Base-by-base conservation (phyloP, 805 yeast species). In the Candida piceae region DNA sequence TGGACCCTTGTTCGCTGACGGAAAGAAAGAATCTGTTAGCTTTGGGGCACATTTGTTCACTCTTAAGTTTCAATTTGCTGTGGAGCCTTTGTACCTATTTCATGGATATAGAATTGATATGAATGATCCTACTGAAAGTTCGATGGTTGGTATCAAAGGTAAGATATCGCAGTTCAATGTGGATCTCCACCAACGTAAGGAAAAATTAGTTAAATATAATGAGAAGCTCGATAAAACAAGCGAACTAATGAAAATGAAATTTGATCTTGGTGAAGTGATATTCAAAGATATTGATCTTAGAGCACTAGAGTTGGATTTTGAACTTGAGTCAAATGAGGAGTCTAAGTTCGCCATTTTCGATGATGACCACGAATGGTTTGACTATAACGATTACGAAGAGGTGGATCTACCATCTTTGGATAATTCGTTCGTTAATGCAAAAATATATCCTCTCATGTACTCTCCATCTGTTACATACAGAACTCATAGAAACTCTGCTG, bases 21-120 rank as follows among this genome's bases (percentile, higher is more conserved):
- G 61, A 5, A 68, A n/a, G 17, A 15, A 68, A 36, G 56, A 72
- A 13, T 64, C 78, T 1, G 76, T 75, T 34, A 88, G 86, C 57
- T 83, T 89, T 51, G 84, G 94, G 0, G 72, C 74, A 34, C 84
- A 81, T 55, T 65, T 88, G 30, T 73, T 67, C 46, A 78, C 95
- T 1, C 80, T 85, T 43, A 84, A 87, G 51, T 88, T 84, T 52
- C 77, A 75, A 45, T 84, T 93, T 27, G 71, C 72, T 39, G 65
- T 89, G 29, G 69, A 76, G 15, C 88, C 95, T 1, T 63, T 89
- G 15, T 85, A 74, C 46, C 63, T 89, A 4, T 69, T 84, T 7
- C 94, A 87, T 58, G 69, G 80, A 17, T 80, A 81, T 50, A 67
- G 81, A 25, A 72, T 70, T 39, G 71, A 68, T 35, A 49, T 51